Base-by-base conservation (phyloP, 805 yeast species). In the Candida hispaniensis region DNA sequence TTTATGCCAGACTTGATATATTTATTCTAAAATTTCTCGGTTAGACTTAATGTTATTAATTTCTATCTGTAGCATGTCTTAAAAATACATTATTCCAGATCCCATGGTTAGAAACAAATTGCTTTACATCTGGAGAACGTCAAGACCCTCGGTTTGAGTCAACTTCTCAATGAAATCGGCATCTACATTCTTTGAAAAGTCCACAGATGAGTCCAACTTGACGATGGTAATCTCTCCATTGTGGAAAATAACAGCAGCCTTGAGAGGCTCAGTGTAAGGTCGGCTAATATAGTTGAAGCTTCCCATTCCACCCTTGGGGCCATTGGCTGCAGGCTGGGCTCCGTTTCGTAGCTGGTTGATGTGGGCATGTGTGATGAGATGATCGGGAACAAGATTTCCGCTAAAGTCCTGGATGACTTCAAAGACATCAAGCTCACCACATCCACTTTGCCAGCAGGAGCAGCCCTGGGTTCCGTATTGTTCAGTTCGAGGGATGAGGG, bases 391-490 rank as follows among this genome's bases (percentile, higher is more conserved):
- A 58, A 86, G 64, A 57, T 76, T 74, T 55, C 66, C 63, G 44
- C 81, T 73, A 47, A 94, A 95, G 20, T 79, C 47, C 43, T 74
- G 63, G 48, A 91, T 70, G 48, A 88, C 69, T 71, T 91, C 98
- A 52, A 88, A 91, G 51, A 85, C 67, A 63, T 91, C 98, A 51
- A 91, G 67, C 68, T 91, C 98, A 66, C 98, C 98, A 65, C 98
- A 91, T 43, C 97, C 97, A 38, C 93, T 69, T 36, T 71, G 51
- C 98, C 98, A 91, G 71, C 98, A 91, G 21, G 96, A 83, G 68
- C 97, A 91, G 13, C 70, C 56, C 15, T 75, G 56, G 42, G 65
- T 64, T 58, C 96, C 96, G 63, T 91, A 91, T 65, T 91, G 97
- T 52, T 76, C 63, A 47, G 96, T 86, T 70, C 98, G 82, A 63